Base-by-base conservation (phyloP, 1,284 basidiomycete genomes). In the Microbotryum lychnidis-dioicae region DNA sequence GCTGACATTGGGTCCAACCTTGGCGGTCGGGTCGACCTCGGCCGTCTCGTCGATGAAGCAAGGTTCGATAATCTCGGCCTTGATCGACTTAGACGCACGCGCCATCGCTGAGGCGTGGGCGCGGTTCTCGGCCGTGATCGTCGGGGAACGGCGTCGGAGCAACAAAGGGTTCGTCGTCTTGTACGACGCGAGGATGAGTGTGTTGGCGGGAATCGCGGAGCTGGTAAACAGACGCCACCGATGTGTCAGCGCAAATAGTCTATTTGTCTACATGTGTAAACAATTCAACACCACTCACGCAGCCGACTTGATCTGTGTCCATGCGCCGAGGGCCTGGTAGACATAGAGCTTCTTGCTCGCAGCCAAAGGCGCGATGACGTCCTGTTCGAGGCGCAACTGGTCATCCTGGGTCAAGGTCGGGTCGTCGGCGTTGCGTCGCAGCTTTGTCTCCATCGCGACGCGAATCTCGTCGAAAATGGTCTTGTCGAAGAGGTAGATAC, bases 291-390 rank as follows among this genome's bases (percentile, higher is more conserved):
- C 14, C 16, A 71, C 75, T 66, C 65, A 78, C 74, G 77, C 79
- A 50, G 79, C 79, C 21, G 76, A 76, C 75, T 80, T 80, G 74
- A 80, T 79, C 66, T 80, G 79, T 42, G 76, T 71, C 79, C 79
- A 80, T 64, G 78, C 78, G 49, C 77, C 75, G 18, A 67, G 73
- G n/a, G 76, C 76, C 69, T 77, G 75, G 74, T 76, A 79, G 9
- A 79, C 79, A 64, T 76, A 79, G 61, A 80, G 76, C 72, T 80
- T 80, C 61, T 73, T 73, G 42, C 69, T 60, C 16, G 76, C 75
- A 2, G 78, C 77, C 6, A 80, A 72, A 14, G 79, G 78, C 8
- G 76, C 77, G 51, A 80, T 76, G 50, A 80, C 79, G 66, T 80
- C 79, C 70, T 80, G 79, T 66, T 80, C 79, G 42, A 80, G 71